Conservation (phyloP, 148 eudicot species). For the Arctostaphylos glauca region DNA sequence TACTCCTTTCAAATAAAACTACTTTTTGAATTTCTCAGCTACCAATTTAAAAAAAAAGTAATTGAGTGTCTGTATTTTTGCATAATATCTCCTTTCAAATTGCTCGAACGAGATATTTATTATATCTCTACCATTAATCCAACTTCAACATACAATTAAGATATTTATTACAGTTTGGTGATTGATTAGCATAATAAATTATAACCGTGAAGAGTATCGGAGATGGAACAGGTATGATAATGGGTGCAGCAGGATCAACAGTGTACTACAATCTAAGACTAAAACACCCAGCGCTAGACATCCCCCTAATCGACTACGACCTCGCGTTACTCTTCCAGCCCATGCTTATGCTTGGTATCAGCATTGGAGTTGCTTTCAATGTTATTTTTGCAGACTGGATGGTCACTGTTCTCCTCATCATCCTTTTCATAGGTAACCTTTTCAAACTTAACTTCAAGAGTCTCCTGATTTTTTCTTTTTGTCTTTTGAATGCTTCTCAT, state of each 20-base stretch:
- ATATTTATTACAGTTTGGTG: neutral
- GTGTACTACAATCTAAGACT: conserved; percentile 53
- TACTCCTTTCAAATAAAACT: too few species aligned
- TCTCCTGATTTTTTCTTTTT: neutral
- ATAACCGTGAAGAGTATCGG: neutral
- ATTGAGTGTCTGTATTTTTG: too few species aligned
- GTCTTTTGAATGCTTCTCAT: conserved; percentile 45
- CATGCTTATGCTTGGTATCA: conserved; percentile 76
- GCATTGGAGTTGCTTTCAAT: conserved; percentile 63
- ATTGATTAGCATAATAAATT: neutral
- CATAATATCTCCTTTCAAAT: too few species aligned
- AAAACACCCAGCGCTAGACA: conserved; percentile 60
- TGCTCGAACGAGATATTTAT: too few species aligned
- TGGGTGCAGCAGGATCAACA: conserved; percentile 69
- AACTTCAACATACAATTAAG: neutral
- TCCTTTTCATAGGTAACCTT: conserved; percentile 50
- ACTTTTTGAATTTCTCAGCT: too few species aligned
- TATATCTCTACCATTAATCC: neutral
- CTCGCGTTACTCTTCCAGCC: conserved; percentile 67
- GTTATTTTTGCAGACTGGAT: conserved; percentile 75
- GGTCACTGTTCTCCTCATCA: conserved; percentile 65
- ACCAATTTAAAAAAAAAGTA: too few species aligned
- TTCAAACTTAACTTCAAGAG: too few species aligned
- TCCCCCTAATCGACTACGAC: conserved; percentile 69
- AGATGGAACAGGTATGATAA: conserved; percentile 55